Base-by-base conservation (phyloP, 768 basidiomycete species). In the Punctularia strigosozonata region DNA sequence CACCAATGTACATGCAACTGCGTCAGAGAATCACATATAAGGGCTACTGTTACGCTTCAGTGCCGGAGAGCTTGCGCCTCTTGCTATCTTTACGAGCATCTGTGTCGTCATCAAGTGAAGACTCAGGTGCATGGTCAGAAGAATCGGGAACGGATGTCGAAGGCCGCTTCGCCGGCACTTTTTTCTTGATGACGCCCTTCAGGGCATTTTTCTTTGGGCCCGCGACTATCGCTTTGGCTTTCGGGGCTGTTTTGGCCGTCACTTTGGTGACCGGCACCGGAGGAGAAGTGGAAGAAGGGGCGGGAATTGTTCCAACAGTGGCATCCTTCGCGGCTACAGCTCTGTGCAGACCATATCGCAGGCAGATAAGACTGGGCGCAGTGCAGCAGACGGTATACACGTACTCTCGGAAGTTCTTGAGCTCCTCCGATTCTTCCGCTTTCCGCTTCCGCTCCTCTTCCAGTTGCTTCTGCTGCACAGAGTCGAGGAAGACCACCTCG, bases 401-500 rank as follows among this genome's bases (percentile, higher is more conserved):
- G 43, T 55, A 90, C 87, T 83, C 77, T 62, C 75, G 77, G 54
- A 90, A 90, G 50, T 65, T 68, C 41, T 75, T 75, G 34, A 90
- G 62, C 60, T 90, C 84, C 50, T 83, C 80, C 4, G 80, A 82
- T 40, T 90, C 87, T 49, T 71, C 67, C 54, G 77, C 66, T 50
- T 75, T 80, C 38, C 83, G 77, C 40, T 76, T 65, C 13, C 76
- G 73, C 53, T 90, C 87, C 59, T 86, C 84, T 44, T 72, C 71
- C 45, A 77, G 70, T 54, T 84, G 75, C 36, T 75, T 74, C 55
- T 87, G 80, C 44, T 80, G 67, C 43, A 90, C 65, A 14, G 83
- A 82, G 52, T 89, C 87, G 22, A 90, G 71, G 52, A 90, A 90
- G 68, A 83, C 77, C 45, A 90, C 80, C 52, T 90, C 87, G 59